Conservation (phyloP, 2,329 filamentous ascomycete species). For the Fusarium marasasianum region DNA sequence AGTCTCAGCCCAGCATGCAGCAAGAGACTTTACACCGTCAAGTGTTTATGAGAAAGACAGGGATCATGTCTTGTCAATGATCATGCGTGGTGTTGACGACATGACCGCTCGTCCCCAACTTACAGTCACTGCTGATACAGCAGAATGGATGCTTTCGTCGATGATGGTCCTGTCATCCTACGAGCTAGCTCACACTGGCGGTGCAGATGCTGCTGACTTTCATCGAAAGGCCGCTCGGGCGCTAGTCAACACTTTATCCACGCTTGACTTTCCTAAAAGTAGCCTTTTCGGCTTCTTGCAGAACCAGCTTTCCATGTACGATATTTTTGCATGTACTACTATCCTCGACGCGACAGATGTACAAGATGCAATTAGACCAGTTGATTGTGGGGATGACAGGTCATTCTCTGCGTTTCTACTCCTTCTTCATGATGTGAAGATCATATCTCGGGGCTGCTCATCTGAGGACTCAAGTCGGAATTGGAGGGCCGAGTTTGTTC, state of each 20-base stretch:
- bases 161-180: not conserved
- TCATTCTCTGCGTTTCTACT: rapidly evolving
- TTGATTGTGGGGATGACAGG: not conserved
- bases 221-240: not conserved
- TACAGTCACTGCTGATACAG: not conserved
- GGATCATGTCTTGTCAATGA: not conserved
- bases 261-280: rapidly evolving
- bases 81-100: not conserved
- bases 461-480: rapidly evolving
- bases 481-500: not conserved
- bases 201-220: not conserved
- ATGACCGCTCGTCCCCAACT: not conserved
- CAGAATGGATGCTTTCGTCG: not conserved
- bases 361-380: not conserved
- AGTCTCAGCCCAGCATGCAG: not conserved
- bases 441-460: rapidly evolving
- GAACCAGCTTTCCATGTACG: not conserved
- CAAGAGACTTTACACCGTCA: not conserved
- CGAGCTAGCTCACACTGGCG: not conserved
- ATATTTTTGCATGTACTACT: not conserved
- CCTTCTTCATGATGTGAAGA: not conserved
- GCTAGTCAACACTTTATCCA: not conserved
- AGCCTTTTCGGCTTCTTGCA: not conserved
- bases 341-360: not conserved
- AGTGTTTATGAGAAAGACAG: not conserved